These are phyloP conservation scores for Colletotrichum plurivorum DNA, from an alignment of 2,329 filamentous ascomycete genomes.

Conservation along the genomic window DNA sequence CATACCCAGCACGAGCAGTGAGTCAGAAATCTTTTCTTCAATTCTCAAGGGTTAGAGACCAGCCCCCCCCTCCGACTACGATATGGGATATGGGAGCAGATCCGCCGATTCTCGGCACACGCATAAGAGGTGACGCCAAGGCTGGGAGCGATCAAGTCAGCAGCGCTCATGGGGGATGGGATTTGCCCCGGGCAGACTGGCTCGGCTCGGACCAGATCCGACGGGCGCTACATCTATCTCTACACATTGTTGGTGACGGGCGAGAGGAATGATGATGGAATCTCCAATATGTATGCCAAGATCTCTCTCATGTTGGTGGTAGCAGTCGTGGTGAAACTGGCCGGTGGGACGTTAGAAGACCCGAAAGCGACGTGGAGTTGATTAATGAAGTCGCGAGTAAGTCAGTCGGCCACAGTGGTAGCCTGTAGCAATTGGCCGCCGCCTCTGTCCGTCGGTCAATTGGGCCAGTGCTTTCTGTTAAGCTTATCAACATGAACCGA, in stretches of 20 bases:
- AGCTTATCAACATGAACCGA: not conserved
- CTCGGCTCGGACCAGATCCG: not conserved
- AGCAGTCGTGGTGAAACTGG: constrained; percentile 6
- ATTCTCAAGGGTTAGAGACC: too few relatives aligned
- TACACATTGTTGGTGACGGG: not conserved
- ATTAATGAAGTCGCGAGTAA: not conserved
- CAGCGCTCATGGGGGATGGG: not conserved
- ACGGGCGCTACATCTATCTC: not conserved
- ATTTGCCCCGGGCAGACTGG: not conserved
- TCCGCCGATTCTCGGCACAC: not conserved
- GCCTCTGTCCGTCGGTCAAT: not conserved
- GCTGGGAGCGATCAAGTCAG: not conserved
- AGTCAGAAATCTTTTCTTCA: too few relatives aligned
- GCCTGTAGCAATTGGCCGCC: not conserved
- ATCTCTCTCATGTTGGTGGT: not conserved
- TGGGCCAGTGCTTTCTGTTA: not conserved
- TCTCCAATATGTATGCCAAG: not conserved
- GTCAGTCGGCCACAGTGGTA: not conserved
- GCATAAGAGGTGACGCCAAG: not conserved
- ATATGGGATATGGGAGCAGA: not conserved
- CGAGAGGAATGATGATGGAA: not conserved
- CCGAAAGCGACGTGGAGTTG: not conserved
- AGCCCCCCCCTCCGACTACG: not conserved
- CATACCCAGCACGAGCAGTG: too few relatives aligned
- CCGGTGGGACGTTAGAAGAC: constrained; percentile 9